phyloP scores from a whole-genome alignment of 2,329 filamentous ascomycete species.

The Xylariaceae sp. region DNA sequence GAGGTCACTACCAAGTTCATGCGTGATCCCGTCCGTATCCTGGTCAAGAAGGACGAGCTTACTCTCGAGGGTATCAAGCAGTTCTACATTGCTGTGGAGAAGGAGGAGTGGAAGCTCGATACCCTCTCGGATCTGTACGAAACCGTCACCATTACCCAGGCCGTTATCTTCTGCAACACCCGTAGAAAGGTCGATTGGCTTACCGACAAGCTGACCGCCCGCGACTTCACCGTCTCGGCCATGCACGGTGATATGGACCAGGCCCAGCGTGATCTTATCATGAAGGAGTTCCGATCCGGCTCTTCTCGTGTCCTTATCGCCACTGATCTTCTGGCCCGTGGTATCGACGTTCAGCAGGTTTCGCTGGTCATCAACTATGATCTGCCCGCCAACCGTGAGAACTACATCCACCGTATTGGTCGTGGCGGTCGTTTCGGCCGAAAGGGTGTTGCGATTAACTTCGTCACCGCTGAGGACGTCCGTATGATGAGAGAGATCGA shows the following conservation, averaged over 20 bases:
- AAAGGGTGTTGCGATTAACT: slow-evolving; percentile 99
- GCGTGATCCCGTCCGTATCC: slow-evolving; percentile 96
- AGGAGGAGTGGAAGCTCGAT: slow-evolving; percentile 99
- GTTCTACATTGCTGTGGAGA: slow-evolving; percentile 99
- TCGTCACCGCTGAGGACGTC: slow-evolving; percentile 97
- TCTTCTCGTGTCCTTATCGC: slow-evolving; percentile 98
- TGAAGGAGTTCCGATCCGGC: slow-evolving; percentile 99
- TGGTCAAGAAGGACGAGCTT: slow-evolving; percentile 99
- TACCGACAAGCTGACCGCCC: slow-evolving; percentile 96
- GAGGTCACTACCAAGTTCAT: slow-evolving; percentile 99
- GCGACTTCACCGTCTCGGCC: slow-evolving; percentile 98
- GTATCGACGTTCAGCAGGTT: slow-evolving; percentile 99
- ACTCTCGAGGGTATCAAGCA: slow-evolving; percentile 99
- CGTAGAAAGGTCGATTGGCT: slow-evolving; percentile 99
- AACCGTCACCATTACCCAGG: slow-evolving; percentile 98
- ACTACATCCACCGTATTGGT: slow-evolving; percentile 99
- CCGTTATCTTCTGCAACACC: slow-evolving; percentile 99
- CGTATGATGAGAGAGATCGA: slow-evolving; percentile 99
- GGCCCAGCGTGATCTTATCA: slow-evolving; percentile 95
- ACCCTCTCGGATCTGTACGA: slow-evolving; percentile 98
- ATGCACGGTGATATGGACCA: slow-evolving; percentile 99
- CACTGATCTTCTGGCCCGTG: slow-evolving; percentile 95
- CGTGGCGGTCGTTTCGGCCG: slow-evolving; percentile 99
- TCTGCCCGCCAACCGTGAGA: slow-evolving; percentile 96
- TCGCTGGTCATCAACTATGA: slow-evolving; percentile 99